A percentile compares a stretch with the other conserved stretches of the same genome.
These are phyloP conservation scores for Leccinum subfulvum DNA, from an alignment of 1,284 basidiomycete species.

Conservation along the genomic window DNA sequence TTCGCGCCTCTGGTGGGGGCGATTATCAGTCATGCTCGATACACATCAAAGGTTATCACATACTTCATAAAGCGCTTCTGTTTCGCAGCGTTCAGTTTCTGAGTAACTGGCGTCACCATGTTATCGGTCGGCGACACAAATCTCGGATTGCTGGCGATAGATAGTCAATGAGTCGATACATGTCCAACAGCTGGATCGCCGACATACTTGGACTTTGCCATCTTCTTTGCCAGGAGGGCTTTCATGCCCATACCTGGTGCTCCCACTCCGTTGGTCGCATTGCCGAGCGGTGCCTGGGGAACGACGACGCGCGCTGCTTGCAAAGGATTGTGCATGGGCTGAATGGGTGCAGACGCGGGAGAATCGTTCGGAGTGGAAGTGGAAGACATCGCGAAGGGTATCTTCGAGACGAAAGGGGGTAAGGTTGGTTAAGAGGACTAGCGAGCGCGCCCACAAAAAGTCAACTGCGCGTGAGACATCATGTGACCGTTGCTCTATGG, in stretches of 20 bases:
- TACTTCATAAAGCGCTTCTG: slow-evolving; percentile 91
- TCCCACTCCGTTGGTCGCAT: slow-evolving; percentile 49
- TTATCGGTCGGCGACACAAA: slow-evolving; percentile 91
- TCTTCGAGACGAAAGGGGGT: not conserved
- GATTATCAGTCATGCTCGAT: slow-evolving; percentile 10
- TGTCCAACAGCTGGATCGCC: not conserved
- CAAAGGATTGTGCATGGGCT: slow-evolving; percentile 81
- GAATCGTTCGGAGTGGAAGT: slow-evolving; percentile 63
- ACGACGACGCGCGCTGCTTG: slow-evolving; percentile 77
- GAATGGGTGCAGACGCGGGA: slow-evolving; percentile 57
- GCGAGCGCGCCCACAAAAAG: slow-evolving; percentile 17
- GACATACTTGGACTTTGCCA: slow-evolving; percentile 79
- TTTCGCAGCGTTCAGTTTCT: slow-evolving; percentile 85
- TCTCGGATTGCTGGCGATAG: slow-evolving; percentile 58
- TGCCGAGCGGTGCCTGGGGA: slow-evolving; percentile 78
- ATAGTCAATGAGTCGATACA: slow-evolving; percentile 7
- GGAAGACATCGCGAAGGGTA: slow-evolving; percentile 49
- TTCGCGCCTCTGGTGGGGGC: slow-evolving; percentile 47
- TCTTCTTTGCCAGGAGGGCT: slow-evolving; percentile 83
- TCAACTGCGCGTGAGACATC: slow-evolving; percentile 31
- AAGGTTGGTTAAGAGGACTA: not conserved
- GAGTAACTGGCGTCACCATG: slow-evolving; percentile 86
- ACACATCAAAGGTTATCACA: slow-evolving; percentile 31
- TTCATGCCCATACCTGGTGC: slow-evolving; percentile 81
- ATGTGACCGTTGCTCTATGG: slow-evolving; percentile 22